Evolutionary conservation across 129 eudicot genomes (phyloP).

Genomic region (Rutidosis leptorrhynchoides): DNA sequence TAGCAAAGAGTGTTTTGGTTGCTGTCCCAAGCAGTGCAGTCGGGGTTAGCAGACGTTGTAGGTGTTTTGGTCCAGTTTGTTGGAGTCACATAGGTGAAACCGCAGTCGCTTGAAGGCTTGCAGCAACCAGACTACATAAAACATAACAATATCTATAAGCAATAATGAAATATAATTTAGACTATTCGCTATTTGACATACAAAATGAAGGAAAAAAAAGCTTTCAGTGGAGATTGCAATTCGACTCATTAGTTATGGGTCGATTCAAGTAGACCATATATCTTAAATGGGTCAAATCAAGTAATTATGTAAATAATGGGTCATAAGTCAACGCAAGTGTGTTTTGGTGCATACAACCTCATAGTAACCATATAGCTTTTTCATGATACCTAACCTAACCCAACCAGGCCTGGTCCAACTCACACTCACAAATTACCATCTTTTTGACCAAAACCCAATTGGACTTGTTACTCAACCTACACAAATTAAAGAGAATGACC

Average conservation of each 20-base stretch:
- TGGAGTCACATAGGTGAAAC: slow-evolving; percentile 52
- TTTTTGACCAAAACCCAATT: not conserved
- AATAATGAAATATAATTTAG: not conserved
- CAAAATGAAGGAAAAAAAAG: too few relatives aligned
- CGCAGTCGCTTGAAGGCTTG: slow-evolving; percentile 65
- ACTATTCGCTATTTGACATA: not conserved
- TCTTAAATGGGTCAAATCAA: not conserved
- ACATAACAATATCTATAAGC: slow-evolving; percentile 9
- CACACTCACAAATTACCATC: not conserved
- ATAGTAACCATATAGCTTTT: not conserved
- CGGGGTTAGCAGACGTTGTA: slow-evolving; percentile 35
- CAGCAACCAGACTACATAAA: slow-evolving; percentile 86
- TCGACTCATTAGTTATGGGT: not conserved
- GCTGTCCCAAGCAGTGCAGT: slow-evolving; percentile 68
- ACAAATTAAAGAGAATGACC: not conserved
- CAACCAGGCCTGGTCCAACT: not conserved
- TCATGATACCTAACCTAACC: not conserved
- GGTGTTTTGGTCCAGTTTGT: slow-evolving; percentile 59
- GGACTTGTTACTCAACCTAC: not conserved
- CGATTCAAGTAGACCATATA: not conserved
- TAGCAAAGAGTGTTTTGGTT: slow-evolving; percentile 52
- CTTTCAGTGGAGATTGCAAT: too few relatives aligned
- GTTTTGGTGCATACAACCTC: too few relatives aligned
- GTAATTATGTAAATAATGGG: not conserved
- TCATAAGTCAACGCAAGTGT: too few relatives aligned